phyloP scores from a whole-genome alignment of 768 basidiomycete species.

The Termitomyces sp. region DNA sequence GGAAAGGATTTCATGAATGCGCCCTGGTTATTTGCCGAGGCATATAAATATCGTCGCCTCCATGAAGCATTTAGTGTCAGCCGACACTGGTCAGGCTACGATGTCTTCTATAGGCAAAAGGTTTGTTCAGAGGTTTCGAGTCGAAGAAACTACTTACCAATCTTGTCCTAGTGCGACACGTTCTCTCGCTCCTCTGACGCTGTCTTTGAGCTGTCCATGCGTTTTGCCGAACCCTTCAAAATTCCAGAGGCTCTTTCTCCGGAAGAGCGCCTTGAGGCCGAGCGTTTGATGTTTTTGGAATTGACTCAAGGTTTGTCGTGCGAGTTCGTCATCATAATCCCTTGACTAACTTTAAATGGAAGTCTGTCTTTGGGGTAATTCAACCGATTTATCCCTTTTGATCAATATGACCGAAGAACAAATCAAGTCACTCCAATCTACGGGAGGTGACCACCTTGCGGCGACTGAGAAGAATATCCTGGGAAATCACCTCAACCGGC shows the following conservation, averaged over 20 bases:
- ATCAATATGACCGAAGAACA: slow-evolving; percentile 99
- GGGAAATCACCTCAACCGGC: slow-evolving; percentile 70
- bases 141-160: slow-evolving; percentile 5
- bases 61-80: slow-evolving; percentile 92
- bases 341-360: slow-evolving; percentile 1
- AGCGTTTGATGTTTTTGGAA: slow-evolving; percentile 86
- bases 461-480: slow-evolving; percentile 96
- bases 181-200: slow-evolving; percentile 91
- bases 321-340: slow-evolving; percentile 1
- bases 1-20: slow-evolving; percentile 94
- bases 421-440: slow-evolving; percentile 94
- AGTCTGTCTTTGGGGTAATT: slow-evolving; percentile 98
- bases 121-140: slow-evolving; percentile 24
- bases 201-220: slow-evolving; percentile 90
- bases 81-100: slow-evolving; percentile 87
- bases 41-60: slow-evolving; percentile 88
- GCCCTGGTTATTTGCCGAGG: slow-evolving; percentile 95
- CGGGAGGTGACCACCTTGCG: slow-evolving; percentile 92
- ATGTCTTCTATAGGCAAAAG: slow-evolving; percentile 95
- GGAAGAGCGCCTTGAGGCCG: slow-evolving; percentile 61
- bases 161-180: slow-evolving; percentile 70
- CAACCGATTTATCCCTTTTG: slow-evolving; percentile 89
- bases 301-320: slow-evolving; percentile 73
- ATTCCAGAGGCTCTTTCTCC: slow-evolving; percentile 50
- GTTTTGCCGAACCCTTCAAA: slow-evolving; percentile 84